Base-by-base conservation (phyloP, 768 basidiomycete species). In the Paxillus involutus region DNA sequence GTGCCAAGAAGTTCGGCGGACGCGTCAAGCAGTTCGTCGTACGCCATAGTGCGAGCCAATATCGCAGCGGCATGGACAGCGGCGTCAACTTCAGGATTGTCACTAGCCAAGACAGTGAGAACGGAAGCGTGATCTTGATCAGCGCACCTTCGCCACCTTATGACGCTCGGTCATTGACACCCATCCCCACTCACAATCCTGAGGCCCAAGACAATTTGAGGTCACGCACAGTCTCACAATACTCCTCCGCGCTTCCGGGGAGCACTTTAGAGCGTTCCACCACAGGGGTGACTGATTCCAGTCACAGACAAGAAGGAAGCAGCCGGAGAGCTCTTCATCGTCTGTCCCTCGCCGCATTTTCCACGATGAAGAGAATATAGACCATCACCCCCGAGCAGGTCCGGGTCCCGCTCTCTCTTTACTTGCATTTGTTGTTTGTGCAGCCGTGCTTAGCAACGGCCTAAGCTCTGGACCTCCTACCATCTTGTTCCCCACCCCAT, bases 331-430 rank as follows among this genome's bases (percentile, higher is more conserved):
- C 68, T 17, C 58, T 68, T 4, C 66, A 64, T 36, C 68, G 68
- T 49, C 57, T 70, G 54, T 71, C 70, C 36, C 53, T 70, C 24
- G 70, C 62, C 11, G 62, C 70, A 3, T 66, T 68, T 51, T 71
- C 67, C 30, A 64, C 67, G n/a, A 58, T 63, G 10, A 68, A 66
- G 51, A 56, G 52, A 44, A n/a, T 53, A n/a, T 67, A 64, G 45
- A 17, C 4, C 14, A 8, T 10, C 37, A 13, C 32, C 16, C n/a
- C 44, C 6, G 6, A n/a, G 39, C 16, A 9, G 14, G 7, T 45
- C 21, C 26, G 24, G 4, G 10, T 19, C 44, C 33, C 36, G 17
- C 33, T 45, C 26, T 40, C 21, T n/a, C 29, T 53, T 40, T 10
- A 42, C 21, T 32, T 43, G 44, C 43, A 39, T 43, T 55, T 44